Conservation (phyloP, 1,284 basidiomycete species). For the Tilletia caries region DNA sequence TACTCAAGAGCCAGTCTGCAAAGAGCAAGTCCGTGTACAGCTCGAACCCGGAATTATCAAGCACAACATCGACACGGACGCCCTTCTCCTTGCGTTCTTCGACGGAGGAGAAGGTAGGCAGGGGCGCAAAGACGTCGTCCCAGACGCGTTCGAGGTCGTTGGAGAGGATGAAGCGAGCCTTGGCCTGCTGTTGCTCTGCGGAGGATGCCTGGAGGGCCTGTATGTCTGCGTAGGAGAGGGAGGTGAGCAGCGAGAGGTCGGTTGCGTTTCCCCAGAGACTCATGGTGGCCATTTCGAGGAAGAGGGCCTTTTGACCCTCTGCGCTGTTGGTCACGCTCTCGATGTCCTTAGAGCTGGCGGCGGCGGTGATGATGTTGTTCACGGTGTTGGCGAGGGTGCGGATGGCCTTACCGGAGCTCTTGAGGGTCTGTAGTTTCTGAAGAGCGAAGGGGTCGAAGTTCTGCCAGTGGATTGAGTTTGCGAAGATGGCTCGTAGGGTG, state of each 20-base stretch:
- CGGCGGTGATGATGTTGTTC: constrained; percentile 29
- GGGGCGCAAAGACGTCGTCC: constrained; percentile 7
- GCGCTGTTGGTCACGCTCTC: background rate
- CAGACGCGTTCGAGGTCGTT: constrained; percentile 74
- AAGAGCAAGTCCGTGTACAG: constrained; percentile 90
- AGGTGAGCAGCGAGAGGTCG: constrained; percentile 77
- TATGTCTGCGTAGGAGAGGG: constrained; percentile 75
- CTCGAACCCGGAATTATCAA: constrained; percentile 92
- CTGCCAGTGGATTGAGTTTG: constrained; percentile 68
- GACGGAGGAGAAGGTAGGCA: background rate
- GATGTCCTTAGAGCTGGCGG: no score
- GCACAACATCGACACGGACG: constrained; percentile 75
- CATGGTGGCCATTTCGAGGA: constrained; percentile 77
- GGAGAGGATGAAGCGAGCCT: constrained; percentile 69
- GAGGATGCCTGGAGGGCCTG: constrained; percentile 75
- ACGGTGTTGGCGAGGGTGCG: constrained; percentile 58
- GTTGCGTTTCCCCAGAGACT: constrained; percentile 68
- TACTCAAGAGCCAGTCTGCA: constrained; percentile 69
- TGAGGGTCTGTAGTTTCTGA: constrained; percentile 80
- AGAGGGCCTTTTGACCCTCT: constrained; percentile 55
- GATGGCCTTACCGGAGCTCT: constrained; percentile 71
- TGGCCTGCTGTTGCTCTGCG: constrained; percentile 53
- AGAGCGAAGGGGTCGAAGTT: constrained; percentile 76
- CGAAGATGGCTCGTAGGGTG: constrained; percentile 72
- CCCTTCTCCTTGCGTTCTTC: constrained; percentile 64